Evolutionary conservation across 2,329 filamentous ascomycete genomes (phyloP).

Genomic region (Diaporthe citrichinensis): DNA sequence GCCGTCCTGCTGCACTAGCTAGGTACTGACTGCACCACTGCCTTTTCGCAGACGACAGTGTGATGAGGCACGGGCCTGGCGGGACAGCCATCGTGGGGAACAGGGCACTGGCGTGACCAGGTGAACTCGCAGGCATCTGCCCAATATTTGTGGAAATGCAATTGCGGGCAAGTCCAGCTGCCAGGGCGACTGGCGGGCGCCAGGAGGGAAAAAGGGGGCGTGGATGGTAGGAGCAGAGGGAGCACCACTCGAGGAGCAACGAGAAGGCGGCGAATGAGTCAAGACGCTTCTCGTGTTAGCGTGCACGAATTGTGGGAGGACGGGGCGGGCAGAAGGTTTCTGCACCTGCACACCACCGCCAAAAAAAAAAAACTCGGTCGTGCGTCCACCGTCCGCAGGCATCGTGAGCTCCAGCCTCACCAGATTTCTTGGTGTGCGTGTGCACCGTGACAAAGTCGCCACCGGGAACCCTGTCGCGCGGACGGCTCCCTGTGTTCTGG

Average conservation of each 20-base stretch:
- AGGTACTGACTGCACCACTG: too few relatives aligned
- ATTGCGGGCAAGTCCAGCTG: conserved; percentile 4
- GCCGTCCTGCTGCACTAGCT: background rate
- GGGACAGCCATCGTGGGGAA: background rate
- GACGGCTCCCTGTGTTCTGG: background rate
- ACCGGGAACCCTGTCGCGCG: conserved; percentile 13
- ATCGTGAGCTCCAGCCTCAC: conserved; percentile 26
- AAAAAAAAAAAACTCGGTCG: background rate
- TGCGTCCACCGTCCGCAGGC: background rate
- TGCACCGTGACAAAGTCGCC: conserved; percentile 29
- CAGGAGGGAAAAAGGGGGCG: background rate
- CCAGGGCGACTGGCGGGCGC: conserved; percentile 23
- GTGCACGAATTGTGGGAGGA: background rate
- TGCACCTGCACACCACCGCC: conserved; percentile 1
- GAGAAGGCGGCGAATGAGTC: conserved; percentile 1
- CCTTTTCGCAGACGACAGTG: background rate
- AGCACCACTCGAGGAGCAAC: background rate
- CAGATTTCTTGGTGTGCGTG: background rate
- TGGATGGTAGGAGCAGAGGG: background rate
- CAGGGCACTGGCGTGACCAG: conserved; percentile 13
- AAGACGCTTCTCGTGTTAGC: conserved; percentile 26
- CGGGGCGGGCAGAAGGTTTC: conserved; percentile 12
- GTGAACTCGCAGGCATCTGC: conserved; percentile 19
- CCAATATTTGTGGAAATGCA: conserved; percentile 21
- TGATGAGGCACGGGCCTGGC: background rate